Conservation (phyloP, 2,329 filamentous ascomycete species). For the Bipolaris gigantea region DNA sequence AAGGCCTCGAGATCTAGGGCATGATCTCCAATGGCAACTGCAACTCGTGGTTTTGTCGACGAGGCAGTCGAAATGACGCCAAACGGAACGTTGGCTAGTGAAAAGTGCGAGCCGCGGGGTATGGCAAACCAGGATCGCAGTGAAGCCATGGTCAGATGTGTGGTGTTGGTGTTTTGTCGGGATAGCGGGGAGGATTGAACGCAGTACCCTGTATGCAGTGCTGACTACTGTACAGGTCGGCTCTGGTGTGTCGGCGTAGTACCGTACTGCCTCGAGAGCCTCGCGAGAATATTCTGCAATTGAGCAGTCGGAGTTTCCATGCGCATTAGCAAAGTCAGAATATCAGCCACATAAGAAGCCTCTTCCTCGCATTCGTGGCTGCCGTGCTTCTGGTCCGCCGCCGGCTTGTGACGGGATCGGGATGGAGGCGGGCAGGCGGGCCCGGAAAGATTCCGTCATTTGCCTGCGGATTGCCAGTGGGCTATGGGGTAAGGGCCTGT, state of each 20-base stretch:
- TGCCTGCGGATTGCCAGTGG: constrained; percentile 12
- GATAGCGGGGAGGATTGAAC: not conserved
- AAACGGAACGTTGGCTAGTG: constrained; percentile 79
- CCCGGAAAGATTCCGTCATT: constrained; percentile 33
- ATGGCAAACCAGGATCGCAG: constrained; percentile 61
- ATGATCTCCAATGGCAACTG: constrained; percentile 72
- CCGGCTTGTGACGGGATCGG: constrained; percentile 33
- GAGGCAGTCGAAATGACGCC: constrained; percentile 72
- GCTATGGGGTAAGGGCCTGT: constrained; percentile 32
- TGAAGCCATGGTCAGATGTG: constrained; percentile 34
- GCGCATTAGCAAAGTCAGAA: constrained; percentile 10
- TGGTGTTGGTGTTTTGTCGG: not conserved
- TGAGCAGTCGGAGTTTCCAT: not conserved
- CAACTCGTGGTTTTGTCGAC: constrained; percentile 62
- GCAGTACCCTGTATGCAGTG: not conserved
- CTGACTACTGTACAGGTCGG: not conserved
- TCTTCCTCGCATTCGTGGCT: constrained; percentile 1
- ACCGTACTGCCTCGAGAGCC: not conserved
- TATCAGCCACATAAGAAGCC: constrained; percentile 13
- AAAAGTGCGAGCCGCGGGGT: constrained; percentile 66
- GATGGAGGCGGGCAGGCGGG: constrained; percentile 19
- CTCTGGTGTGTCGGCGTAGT: not conserved
- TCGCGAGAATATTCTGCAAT: not conserved
- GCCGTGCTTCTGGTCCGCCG: constrained; percentile 4
- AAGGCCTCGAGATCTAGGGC: constrained; percentile 70